phyloP scores from a whole-genome alignment of 2,329 filamentous ascomycete genomes.

The Stagonosporopsis vannaccii region DNA sequence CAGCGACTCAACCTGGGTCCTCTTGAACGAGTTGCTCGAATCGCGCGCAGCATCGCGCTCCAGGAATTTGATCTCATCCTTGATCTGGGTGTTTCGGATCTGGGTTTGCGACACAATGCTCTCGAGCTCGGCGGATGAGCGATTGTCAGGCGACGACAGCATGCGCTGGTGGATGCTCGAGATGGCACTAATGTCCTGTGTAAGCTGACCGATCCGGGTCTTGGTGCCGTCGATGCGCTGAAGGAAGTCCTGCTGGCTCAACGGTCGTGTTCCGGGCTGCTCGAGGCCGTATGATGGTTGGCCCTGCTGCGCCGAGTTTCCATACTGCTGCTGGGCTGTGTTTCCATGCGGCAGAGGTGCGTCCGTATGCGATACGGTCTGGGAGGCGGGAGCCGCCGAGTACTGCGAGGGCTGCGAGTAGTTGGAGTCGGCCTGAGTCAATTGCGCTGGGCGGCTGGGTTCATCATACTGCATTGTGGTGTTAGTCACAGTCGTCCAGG shows the following conservation, averaged over 20 bases:
- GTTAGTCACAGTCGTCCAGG: conserved; percentile 18
- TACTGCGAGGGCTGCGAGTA: conserved; percentile 51
- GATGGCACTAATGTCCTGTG: conserved; percentile 72
- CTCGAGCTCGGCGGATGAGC: conserved; percentile 65
- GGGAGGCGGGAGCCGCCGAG: conserved; percentile 39
- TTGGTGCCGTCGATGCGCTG: conserved; percentile 71
- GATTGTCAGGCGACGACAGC: conserved; percentile 68
- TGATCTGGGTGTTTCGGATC: conserved; percentile 75
- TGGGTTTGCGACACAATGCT: conserved; percentile 73
- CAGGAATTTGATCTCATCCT: conserved; percentile 78
- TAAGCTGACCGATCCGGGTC: conserved; percentile 71
- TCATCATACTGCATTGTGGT: conserved; percentile 31
- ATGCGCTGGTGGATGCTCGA: conserved; percentile 74
- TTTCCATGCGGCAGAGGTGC: conserved; percentile 21
- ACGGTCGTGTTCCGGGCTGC: conserved; percentile 59
- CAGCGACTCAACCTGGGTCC: conserved; percentile 71
- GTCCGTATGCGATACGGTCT: conserved; percentile 28
- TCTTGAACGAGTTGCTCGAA: conserved; percentile 70
- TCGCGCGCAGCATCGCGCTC: conserved; percentile 74
- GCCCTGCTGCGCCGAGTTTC: conserved; percentile 31
- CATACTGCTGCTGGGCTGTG: conserved; percentile 53
- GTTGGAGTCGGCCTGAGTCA: conserved; percentile 46
- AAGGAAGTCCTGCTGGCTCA: conserved; percentile 73
- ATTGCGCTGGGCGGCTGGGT: conserved; percentile 34
- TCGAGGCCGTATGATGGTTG: conserved; percentile 49